Base-by-base conservation (phyloP, 2,329 filamentous ascomycete genomes). In the Penicillium paneum region DNA sequence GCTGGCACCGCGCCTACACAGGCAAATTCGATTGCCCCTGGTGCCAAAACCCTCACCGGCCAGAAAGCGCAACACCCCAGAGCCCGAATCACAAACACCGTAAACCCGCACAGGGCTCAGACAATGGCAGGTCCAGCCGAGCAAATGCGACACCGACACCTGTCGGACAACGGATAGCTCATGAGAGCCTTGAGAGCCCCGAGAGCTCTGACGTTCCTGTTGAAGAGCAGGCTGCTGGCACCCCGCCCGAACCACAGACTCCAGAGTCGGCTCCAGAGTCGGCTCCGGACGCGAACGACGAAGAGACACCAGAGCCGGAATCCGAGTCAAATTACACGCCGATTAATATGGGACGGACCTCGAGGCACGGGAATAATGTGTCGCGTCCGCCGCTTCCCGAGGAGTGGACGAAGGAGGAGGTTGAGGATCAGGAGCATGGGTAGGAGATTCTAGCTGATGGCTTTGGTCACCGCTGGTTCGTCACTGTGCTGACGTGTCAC, bases 21-120 rank as follows among this genome's bases (percentile, higher is more conserved):
- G 52, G 17, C 15, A 54, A 50, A 32, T 35, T 41, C 45, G 38
- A 54, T 12, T 54, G 52, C 28, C 52, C 52, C n/a, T 54, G 52
- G 52, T 54, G 52, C 21, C 19, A 50, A 17, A 28, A 28, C 10
- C 26, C 46, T 24, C 17, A 43, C 21, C 50, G 35, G 10, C 19
- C 35, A 48, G 50, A 35, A 31, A 21, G 15, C 34, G 29, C 40
- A n/a, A 32, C 36, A 26, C 42, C 49, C 8, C 35, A 46, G 35
- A 46, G 21, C 42, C 46, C 24, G 17, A 47, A 39, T 36, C 32
- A 19, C 15, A n/a, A 28, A 19, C 31, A n/a, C 15, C 29, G 38
- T 29, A 53, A 53, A 13, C 11, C 13, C 6, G 17, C 50, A 3
- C 46, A 40, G 26, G 12, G 29, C 12, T 40, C 50, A 17, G 50